Percentiles rank a stretch among this genome's conserved stretches.
phyloP scores from a whole-genome alignment of 768 basidiomycete species.

The Vararia minispora region DNA sequence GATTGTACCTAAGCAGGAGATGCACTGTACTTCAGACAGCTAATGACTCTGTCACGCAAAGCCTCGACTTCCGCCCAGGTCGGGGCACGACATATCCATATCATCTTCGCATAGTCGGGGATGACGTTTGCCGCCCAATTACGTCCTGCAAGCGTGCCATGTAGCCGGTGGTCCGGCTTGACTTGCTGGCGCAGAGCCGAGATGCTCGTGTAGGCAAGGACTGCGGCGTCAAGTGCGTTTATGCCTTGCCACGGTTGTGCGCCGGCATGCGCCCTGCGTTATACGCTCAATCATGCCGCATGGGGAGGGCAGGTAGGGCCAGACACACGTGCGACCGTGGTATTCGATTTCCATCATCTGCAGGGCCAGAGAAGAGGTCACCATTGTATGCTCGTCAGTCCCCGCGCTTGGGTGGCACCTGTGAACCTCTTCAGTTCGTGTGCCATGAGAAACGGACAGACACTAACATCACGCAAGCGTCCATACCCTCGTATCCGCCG shows the following conservation, averaged over 20 bases:
- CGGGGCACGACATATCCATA: constrained; percentile 62
- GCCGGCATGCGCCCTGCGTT: constrained; percentile 62
- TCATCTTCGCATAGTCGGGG: constrained; percentile 72
- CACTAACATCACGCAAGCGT: constrained; percentile 63
- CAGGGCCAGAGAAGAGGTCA: constrained; percentile 50
- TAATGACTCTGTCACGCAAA: constrained; percentile 47
- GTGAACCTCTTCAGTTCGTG: too few species aligned
- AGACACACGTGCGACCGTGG: constrained; percentile 56
- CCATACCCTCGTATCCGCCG: constrained; percentile 75
- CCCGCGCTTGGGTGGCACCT: constrained; percentile 73
- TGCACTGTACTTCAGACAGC: constrained; percentile 52
- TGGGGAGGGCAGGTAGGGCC: neutral
- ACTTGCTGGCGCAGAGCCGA: constrained; percentile 82
- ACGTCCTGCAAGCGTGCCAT: constrained; percentile 64
- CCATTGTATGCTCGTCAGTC: constrained; percentile 32
- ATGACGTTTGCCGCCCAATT: constrained; percentile 71
- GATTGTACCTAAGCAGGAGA: neutral
- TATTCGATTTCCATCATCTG: constrained; percentile 61
- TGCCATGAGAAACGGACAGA: constrained; percentile 1
- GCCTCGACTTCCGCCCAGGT: constrained; percentile 41
- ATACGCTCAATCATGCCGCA: neutral
- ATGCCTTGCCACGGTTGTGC: constrained; percentile 78
- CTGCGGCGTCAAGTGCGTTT: constrained; percentile 84
- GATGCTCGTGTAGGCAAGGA: constrained; percentile 70
- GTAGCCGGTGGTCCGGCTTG: constrained; percentile 68